Conservation (phyloP, 495 filamentous ascomycete species). For the Elasticomyces elasticus region DNA sequence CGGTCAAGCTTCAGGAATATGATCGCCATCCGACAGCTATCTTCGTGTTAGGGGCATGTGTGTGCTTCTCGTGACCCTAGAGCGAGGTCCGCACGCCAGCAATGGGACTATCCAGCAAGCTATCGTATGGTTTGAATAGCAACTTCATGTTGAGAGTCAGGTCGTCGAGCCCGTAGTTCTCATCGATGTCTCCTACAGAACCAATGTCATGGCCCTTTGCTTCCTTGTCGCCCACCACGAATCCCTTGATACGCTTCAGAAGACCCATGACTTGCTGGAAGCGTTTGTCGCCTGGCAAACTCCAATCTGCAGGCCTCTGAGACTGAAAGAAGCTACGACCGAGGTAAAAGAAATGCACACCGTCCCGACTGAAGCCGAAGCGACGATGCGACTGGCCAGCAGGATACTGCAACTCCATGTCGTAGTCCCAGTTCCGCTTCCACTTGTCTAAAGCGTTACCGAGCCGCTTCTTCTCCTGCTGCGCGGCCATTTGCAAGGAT, state of each 20-base stretch:
- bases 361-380: conserved; percentile 55
- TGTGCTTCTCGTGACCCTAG: background rate
- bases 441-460: conserved; percentile 50
- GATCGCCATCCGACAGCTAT: background rate
- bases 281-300: conserved; percentile 44
- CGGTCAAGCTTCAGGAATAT: too few relatives aligned
- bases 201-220: conserved; percentile 46
- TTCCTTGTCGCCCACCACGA: conserved; percentile 43
- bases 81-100: conserved; percentile 9
- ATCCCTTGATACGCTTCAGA: conserved; percentile 47
- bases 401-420: conserved; percentile 54
- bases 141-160: conserved; percentile 58
- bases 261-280: conserved; percentile 48
- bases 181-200: conserved; percentile 49
- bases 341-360: conserved; percentile 56
- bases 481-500: background rate
- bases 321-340: conserved; percentile 43
- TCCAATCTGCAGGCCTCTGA: conserved; percentile 36
- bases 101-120: conserved; percentile 17
- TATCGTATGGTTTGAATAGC: conserved; percentile 39
- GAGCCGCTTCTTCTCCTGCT: conserved; percentile 27
- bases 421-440: conserved; percentile 40
- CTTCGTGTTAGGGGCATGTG: background rate
- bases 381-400: conserved; percentile 37
- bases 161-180: conserved; percentile 48